Percentiles rank a stretch among this genome's conserved stretches.
These are phyloP conservation scores for Phytophthora idaei DNA, from an alignment of 352 stramenopile genomes.

Conservation along the genomic window DNA sequence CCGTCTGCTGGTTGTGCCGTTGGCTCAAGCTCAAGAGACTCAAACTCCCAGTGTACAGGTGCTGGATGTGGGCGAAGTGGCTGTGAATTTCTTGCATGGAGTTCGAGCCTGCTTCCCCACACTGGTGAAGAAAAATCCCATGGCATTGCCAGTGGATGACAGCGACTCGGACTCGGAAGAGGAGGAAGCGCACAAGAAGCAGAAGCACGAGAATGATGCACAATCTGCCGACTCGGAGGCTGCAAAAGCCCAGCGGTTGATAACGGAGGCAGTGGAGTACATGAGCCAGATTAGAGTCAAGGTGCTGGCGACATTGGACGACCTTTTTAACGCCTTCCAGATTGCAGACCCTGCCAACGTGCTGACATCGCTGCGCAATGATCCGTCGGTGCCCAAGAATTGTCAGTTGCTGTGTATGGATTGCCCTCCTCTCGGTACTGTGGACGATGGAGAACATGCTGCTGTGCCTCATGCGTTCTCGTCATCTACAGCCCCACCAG, in stretches of 20 bases:
- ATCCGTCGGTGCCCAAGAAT: constrained; percentile 30
- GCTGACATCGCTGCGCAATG: constrained; percentile 29
- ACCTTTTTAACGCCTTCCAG: constrained; percentile 48
- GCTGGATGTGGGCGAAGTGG: constrained; percentile 64
- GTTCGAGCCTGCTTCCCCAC: constrained; percentile 70
- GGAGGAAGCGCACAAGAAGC: constrained; percentile 39
- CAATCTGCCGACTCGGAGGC: constrained; percentile 6
- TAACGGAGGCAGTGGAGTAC: constrained; percentile 30
- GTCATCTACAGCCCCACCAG: constrained; percentile 13
- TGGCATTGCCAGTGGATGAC: constrained; percentile 37
- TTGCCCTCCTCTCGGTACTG: constrained; percentile 36
- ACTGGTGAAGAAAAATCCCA: constrained; percentile 58
- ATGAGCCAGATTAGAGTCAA: constrained; percentile 49
- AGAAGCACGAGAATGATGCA: constrained; percentile 27
- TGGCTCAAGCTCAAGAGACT: constrained; percentile 25
- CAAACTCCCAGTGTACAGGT: constrained; percentile 42
- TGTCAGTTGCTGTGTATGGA: constrained; percentile 69
- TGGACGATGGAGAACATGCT: neutral
- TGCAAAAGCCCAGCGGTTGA: constrained; percentile 17
- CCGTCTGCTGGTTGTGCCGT: constrained; percentile 53
- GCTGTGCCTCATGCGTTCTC: constrained; percentile 21
- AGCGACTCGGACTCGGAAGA: constrained; percentile 45
- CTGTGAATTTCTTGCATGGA: constrained; percentile 56
- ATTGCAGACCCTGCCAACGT: constrained; percentile 42
- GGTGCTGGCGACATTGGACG: constrained; percentile 42